Conservation (phyloP, 371 early-diverging fungal genomes). For the Conidiobolus incongruus region DNA sequence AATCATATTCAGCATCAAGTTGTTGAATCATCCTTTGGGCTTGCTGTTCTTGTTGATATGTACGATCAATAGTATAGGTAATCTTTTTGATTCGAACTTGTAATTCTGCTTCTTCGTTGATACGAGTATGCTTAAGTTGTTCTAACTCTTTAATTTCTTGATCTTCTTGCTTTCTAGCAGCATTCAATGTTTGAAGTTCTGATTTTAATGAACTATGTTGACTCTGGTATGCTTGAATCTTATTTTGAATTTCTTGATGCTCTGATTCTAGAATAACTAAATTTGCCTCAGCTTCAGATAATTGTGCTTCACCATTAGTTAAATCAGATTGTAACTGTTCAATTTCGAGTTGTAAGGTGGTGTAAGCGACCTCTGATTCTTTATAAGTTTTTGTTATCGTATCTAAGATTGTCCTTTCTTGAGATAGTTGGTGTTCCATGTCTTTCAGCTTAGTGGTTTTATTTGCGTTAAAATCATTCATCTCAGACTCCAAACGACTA, state of each 20-base stretch:
- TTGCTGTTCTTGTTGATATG: conserved; percentile 31
- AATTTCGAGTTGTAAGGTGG: conserved; percentile 40
- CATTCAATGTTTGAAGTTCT: conserved; percentile 5
- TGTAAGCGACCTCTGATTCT: conserved; percentile 42
- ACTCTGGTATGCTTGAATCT: conserved; percentile 22
- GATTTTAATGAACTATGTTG: conserved; percentile 14
- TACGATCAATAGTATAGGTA: conserved; percentile 39
- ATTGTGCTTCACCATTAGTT: neutral
- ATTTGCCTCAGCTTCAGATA: neutral
- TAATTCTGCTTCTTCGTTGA: conserved; percentile 25
- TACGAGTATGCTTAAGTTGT: conserved; percentile 28
- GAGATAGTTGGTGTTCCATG: conserved; percentile 25
- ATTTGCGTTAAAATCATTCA: conserved; percentile 25
- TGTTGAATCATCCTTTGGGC: conserved; percentile 21
- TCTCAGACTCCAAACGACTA: too few species aligned
- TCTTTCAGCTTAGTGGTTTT: neutral
- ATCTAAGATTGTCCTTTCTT: conserved; percentile 23
- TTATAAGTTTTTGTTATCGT: conserved; percentile 24
- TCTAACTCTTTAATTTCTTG: conserved; percentile 38
- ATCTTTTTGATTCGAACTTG: conserved; percentile 48
- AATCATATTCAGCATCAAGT: conserved; percentile 41
- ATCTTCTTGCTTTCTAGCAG: conserved; percentile 24
- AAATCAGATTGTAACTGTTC: conserved; percentile 13
- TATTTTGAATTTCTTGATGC: conserved; percentile 16
- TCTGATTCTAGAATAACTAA: conserved; percentile 16